These are phyloP conservation scores for Barnettozyma populi DNA, from an alignment of 805 yeast genomes.

Conservation along the genomic window DNA sequence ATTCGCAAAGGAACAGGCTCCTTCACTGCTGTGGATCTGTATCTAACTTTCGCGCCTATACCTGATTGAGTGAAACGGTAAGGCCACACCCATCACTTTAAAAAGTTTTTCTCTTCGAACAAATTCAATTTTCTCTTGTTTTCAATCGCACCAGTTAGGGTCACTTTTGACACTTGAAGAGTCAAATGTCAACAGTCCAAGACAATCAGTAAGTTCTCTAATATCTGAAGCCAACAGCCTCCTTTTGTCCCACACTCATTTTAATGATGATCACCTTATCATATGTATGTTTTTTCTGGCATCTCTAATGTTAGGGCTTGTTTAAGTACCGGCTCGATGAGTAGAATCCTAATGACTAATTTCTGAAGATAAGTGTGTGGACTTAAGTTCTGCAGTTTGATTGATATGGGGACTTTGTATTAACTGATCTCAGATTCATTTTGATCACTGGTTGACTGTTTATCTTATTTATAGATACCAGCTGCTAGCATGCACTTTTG, in stretches of 20 bases:
- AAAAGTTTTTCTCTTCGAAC: background rate
- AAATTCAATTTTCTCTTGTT: background rate
- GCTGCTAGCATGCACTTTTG: no score
- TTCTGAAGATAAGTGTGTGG: constrained; percentile 40
- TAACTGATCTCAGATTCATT: background rate
- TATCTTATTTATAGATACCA: background rate
- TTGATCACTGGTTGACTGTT: background rate
- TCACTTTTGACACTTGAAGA: background rate
- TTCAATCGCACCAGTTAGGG: background rate
- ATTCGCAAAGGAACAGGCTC: no score
- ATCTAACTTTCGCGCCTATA: no score
- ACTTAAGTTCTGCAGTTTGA: background rate
- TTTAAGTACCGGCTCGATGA: constrained; percentile 64
- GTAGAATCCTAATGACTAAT: constrained; percentile 59
- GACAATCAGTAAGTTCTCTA: background rate
- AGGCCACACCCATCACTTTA: background rate
- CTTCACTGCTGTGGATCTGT: no score
- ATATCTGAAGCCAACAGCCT: background rate
- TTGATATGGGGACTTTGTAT: background rate
- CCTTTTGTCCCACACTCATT: background rate
- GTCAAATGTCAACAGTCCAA: background rate
- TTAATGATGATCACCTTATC: constrained; percentile 20
- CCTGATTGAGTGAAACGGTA: background rate
- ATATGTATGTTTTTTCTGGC: constrained; percentile 67
- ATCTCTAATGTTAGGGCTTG: constrained; percentile 84